Evolutionary conservation across 768 basidiomycete species (phyloP), one percentile per base, ranked within the genome.

Genomic region (Mycena polygramma): DNA sequence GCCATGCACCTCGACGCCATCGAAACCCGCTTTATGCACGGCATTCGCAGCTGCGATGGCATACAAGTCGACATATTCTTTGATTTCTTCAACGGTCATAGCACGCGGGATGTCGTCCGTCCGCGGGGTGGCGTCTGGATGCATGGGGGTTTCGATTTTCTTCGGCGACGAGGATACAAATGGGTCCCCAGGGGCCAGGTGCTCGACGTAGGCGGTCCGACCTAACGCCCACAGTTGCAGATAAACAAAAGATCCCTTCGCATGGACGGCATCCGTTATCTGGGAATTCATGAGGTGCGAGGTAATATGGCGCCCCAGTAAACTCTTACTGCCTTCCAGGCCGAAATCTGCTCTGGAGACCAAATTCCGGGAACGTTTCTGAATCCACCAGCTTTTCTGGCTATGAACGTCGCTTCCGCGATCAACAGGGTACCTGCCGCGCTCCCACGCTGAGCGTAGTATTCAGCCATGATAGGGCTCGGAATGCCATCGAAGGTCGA

Each of bases 281-380:
- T 90, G 55, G 14, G n/a, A 54, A 14, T 51, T 10, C 39, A 36
- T 54, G 15, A 54, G 53, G 8, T 6, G 7, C 15, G 51, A 14
- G 15, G 13, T 7, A 54, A 30, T 4, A 36, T 19, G 17, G 53
- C n/a, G n/a, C n/a, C n/a, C 24, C 9, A 4, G 7, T 6, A 51
- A 7, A 10, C 7, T 22, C 17, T 55, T 36, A 66, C 69, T 55
- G n/a, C 84, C 74, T 87, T 88, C 91, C 90, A 92, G 0, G 79
- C 86, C 0, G 66, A 73, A 41, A 90, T 84, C 71, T 94, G 92
- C 37, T 86, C 88, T 5, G 85, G 76, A n/a, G 77, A 88, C 83
- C 87, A 93, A 63, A 93, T 88, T 0, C 92, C 92, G 2, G 92
- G 92, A 0, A 86, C 84, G 63, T 88, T 78, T 2, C 66, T 58